Conservation (phyloP, 1,139 yeast genomes). For the Sugiyamaella paludigena region DNA sequence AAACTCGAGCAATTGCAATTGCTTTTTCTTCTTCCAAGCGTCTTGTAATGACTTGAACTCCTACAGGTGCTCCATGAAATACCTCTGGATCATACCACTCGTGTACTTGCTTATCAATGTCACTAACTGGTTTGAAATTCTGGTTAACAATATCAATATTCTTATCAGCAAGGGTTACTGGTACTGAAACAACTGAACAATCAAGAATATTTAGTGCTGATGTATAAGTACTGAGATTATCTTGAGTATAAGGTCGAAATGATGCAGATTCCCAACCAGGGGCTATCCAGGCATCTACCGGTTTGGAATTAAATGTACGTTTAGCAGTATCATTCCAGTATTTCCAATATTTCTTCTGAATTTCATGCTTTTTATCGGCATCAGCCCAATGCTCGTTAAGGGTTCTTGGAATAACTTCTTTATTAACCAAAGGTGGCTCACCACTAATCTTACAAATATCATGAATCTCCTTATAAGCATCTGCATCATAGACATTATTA, state of each 20-base stretch:
- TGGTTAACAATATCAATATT: neutral
- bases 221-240: slow-evolving; percentile 50
- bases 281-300: slow-evolving; percentile 50
- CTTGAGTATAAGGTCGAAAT: slow-evolving; percentile 47
- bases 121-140: slow-evolving; percentile 35
- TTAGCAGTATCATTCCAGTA: slow-evolving; percentile 40
- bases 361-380: slow-evolving; percentile 39
- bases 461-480: slow-evolving; percentile 36
- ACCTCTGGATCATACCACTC: slow-evolving; percentile 52
- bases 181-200: slow-evolving; percentile 56
- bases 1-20: slow-evolving; percentile 38
- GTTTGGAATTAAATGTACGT: slow-evolving; percentile 42
- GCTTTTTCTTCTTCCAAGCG: slow-evolving; percentile 63
- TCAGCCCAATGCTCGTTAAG: slow-evolving; percentile 48
- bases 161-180: slow-evolving; percentile 56
- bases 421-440: slow-evolving; percentile 36
- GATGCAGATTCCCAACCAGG: slow-evolving; percentile 50
- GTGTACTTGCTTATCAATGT: slow-evolving; percentile 42
- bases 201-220: slow-evolving; percentile 59
- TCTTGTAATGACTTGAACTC: slow-evolving; percentile 59
- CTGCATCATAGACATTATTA: slow-evolving; percentile 18
- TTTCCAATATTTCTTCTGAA: slow-evolving; percentile 39
- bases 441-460: slow-evolving; percentile 36
- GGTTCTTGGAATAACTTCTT: slow-evolving; percentile 34
- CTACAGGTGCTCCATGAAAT: slow-evolving; percentile 63